Evolutionary conservation across 2,329 filamentous ascomycete genomes (phyloP), one percentile per base, ranked within the genome.

Genomic region (Lasiodiplodia sp.): DNA sequence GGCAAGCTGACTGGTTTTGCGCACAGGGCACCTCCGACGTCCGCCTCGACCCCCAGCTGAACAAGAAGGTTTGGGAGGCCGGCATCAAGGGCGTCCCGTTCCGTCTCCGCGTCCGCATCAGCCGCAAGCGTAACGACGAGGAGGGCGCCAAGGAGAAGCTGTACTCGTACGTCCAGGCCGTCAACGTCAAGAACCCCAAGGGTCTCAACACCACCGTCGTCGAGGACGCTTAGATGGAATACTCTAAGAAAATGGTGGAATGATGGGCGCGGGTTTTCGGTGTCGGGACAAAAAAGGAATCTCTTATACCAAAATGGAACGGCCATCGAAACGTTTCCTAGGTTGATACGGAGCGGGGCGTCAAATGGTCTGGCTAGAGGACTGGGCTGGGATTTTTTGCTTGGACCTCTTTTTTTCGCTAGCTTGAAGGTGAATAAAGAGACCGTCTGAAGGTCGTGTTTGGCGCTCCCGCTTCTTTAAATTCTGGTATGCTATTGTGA

Each of bases 61-160:
- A 99, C 92, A 99, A 99, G 93, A 98, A 99, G 90, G 95, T 99
- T 84, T 99, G 96, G 96, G 96, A 99, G 87, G 88, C 91, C 82
- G 96, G 96, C 85, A 91, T 99, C 88, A 99, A 98, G 92, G 96
- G 96, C 81, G 94, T 97, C 76, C 93, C 95, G 77, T 98, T 91
- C 92, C 92, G 96, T 85, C 89, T 99, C 79, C 95, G 96, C 81
- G 91, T 99, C 82, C 94, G 96, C 86, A 97, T 99, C 87, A 97
- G 94, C 82, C 93, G 96, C 86, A 96, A 97, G 91, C 93, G 96
- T 90, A 99, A 99, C 87, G 96, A 99, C 85, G 96, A 98, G 89
- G 96, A 99, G 87, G 93, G 93, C 80, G 96, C 96, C 83, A 97
- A 97, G 89, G 93, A 99, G 91, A 97, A 96, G 90, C 91, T 99